Conservation (phyloP, 176 grass and related monocot genomes). For the Eremochloa ophiuroides region DNA sequence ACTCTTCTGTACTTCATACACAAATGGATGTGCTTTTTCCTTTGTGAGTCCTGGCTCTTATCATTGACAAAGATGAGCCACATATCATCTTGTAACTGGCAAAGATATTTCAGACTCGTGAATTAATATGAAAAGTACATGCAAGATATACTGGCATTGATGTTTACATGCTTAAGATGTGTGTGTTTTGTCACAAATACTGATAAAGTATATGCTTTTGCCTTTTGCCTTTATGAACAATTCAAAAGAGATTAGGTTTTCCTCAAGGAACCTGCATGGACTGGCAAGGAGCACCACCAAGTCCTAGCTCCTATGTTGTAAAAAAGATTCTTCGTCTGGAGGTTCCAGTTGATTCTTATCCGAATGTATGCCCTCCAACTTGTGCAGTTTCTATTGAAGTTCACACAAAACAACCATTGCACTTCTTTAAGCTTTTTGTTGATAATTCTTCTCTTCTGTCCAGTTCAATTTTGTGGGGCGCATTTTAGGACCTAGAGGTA, state of each 20-base stretch:
- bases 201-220: constrained; percentile 20
- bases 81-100: not conserved
- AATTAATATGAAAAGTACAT: constrained; percentile 8
- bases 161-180: constrained; percentile 3
- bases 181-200: not conserved
- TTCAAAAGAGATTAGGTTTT: constrained; percentile 68
- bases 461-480: constrained; percentile 99
- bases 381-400: constrained; percentile 3
- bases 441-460: constrained; percentile 13
- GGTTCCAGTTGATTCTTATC: constrained; percentile 83
- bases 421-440: constrained; percentile 22
- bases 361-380: constrained; percentile 53
- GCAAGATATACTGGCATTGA: not conserved
- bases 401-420: not conserved
- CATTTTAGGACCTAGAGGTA: constrained; percentile 93
- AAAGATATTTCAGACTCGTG: not conserved
- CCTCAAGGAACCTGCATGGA: constrained; percentile 75
- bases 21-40: constrained; percentile 18
- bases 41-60: not conserved
- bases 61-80: constrained; percentile 16
- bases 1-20: not conserved
- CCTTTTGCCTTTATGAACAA: constrained; percentile 32
- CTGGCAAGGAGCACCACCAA: constrained; percentile 88
- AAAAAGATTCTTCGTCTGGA: constrained; percentile 94
- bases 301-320: constrained; percentile 69